Evolutionary conservation across 129 eudicot genomes (phyloP).

Genomic region (Lactuca sativa): DNA sequence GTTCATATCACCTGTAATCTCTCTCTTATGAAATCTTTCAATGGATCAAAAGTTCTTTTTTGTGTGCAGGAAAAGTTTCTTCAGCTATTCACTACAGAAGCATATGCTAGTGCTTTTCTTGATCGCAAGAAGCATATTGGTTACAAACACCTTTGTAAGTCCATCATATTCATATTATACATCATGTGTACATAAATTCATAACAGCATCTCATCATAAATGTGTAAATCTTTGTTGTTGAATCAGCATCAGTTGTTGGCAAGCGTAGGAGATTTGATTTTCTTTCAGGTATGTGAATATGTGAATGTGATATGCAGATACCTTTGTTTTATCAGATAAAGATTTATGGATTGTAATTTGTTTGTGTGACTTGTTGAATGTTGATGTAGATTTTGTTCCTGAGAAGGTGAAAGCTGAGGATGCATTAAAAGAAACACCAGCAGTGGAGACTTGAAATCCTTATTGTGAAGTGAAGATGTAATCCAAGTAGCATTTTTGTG

Average conservation of each 20-base stretch:
- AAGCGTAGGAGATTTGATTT: slow-evolving; percentile 62
- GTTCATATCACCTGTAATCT: background rate
- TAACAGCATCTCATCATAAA: background rate
- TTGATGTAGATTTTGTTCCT: slow-evolving; percentile 71
- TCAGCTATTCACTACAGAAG: slow-evolving; percentile 62
- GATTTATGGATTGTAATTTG: too few relatives aligned
- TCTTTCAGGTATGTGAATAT: slow-evolving; percentile 59
- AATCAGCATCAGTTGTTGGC: slow-evolving; percentile 64
- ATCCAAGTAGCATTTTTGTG: background rate
- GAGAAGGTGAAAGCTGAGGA: slow-evolving; percentile 78
- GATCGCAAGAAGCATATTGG: slow-evolving; percentile 54
- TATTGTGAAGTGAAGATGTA: too few relatives aligned
- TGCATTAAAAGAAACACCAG: slow-evolving; percentile 51
- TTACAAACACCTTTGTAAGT: slow-evolving; percentile 70
- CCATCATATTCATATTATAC: background rate
- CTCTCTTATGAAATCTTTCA: background rate
- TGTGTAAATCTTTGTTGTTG: slow-evolving; percentile 19
- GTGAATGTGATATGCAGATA: background rate
- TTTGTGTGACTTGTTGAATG: slow-evolving; percentile 3
- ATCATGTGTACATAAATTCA: background rate
- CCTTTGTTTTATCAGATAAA: background rate
- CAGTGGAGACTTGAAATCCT: slow-evolving; percentile 36
- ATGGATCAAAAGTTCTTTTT: background rate
- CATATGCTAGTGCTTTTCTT: slow-evolving; percentile 59
- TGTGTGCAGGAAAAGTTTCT: slow-evolving; percentile 83